These are phyloP conservation scores for Nosema muscidifuracis DNA, from an alignment of 371 early-diverging fungal species.

Conservation along the genomic window DNA sequence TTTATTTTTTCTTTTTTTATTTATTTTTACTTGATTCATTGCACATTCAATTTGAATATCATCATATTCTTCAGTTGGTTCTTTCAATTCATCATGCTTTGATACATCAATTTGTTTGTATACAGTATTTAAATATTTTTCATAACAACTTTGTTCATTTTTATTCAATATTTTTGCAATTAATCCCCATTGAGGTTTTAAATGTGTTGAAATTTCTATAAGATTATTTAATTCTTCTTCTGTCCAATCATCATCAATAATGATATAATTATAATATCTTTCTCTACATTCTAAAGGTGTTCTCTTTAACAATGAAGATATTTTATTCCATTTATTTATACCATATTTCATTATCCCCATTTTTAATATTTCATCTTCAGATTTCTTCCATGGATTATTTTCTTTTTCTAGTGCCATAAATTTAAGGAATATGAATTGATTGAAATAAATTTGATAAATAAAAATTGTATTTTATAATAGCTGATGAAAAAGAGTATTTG, in stretches of 20 bases:
- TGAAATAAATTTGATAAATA: too few species aligned
- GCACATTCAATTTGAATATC: neutral
- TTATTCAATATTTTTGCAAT: constrained; percentile 25
- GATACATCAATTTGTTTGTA: constrained; percentile 19
- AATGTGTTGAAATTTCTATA: constrained; percentile 4
- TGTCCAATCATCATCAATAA: constrained; percentile 1
- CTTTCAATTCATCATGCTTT: constrained; percentile 27
- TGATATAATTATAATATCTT: constrained; percentile 11
- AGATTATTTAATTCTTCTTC: constrained; percentile 13
- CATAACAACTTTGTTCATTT: constrained; percentile 28
- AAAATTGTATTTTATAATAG: too few species aligned
- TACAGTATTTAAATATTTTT: constrained; percentile 18
- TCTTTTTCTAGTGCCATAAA: constrained; percentile 24
- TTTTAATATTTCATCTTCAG: constrained; percentile 37
- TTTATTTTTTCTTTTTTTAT: neutral
- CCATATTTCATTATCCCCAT: constrained; percentile 47
- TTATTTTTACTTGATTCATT: neutral
- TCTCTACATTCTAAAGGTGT: constrained; percentile 26
- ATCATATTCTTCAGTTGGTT: neutral
- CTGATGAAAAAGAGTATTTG: too few species aligned
- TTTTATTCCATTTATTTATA: constrained; percentile 41
- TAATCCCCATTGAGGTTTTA: constrained; percentile 31
- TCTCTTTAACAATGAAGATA: constrained; percentile 25
- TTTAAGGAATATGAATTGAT: neutral
- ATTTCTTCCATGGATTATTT: constrained; percentile 21